Evolutionary conservation across 2,329 filamentous ascomycete species (phyloP), one percentile per base, ranked within the genome.

Genomic region (Myriosclerotinia duriaeana): DNA sequence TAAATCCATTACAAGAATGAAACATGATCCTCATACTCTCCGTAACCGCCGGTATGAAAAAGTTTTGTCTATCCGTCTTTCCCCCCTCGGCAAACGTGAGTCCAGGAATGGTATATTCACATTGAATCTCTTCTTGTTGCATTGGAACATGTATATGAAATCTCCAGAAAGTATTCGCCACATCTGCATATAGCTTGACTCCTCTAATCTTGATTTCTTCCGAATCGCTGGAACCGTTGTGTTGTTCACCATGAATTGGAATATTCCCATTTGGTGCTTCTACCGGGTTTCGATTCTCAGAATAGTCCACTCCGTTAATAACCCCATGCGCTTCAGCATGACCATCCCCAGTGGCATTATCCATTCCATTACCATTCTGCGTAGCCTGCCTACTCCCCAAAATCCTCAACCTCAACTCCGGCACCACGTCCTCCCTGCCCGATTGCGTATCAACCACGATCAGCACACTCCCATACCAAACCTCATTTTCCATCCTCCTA

Each of bases 1-100:
- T 94, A 80, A 99, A 99, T 20, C 95, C 96, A 78, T 99, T 99
- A 80, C 95, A 97, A 66, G 92, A 97, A 80, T 97, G 91, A 79
- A 97, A 99, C 92, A 98, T 96, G 76, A 97, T 91, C 76, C 96
- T 92, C 94, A 99, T 98, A 5, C 91, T 91, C 78, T 97, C 89
- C 54, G 87, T 86, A 67, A 84, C 82, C 15, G 91, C 92, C 15
- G 95, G 94, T 5, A 98, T 87, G 83, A 90, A 96, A 78, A 99
- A 99, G 60, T 71, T 86, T 80, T 84, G 96, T 80, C 77, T 78
- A 67, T 79, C 81, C 8, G 83, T 81, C 76, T 87, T 85, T 70
- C 81, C 82, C 50, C 81, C 79, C 70, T 84, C 84, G 63, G 82
- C 80, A 74, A 88, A 89, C 58, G 81, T 83, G 74, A 95, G 79